These are phyloP conservation scores for Sugiyamaella boreocaroliniensis DNA, from an alignment of 805 yeast species.

Conservation along the genomic window DNA sequence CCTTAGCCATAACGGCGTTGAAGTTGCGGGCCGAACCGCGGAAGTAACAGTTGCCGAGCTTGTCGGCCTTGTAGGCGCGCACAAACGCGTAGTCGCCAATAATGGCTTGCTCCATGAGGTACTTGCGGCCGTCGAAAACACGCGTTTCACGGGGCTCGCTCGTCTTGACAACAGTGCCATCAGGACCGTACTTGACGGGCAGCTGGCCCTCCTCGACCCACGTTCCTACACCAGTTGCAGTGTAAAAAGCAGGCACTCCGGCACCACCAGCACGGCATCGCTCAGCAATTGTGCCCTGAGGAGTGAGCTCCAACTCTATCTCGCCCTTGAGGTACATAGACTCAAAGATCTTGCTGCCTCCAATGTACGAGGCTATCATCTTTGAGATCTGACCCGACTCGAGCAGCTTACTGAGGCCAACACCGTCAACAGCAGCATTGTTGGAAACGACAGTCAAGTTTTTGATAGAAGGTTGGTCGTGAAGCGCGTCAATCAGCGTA, in stretches of 20 bases:
- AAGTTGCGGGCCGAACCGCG: conserved; percentile 40
- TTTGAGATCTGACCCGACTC: conserved; percentile 37
- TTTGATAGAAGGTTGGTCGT: conserved; percentile 26
- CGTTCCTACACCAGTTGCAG: conserved; percentile 43
- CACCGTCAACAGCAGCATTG: conserved; percentile 39
- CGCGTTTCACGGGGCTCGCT: conserved; percentile 35
- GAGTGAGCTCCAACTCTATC: conserved; percentile 38
- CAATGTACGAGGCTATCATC: conserved; percentile 39
- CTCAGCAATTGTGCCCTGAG: conserved; percentile 42
- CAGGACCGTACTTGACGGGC: conserved; percentile 34
- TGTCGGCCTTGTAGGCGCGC: conserved; percentile 39
- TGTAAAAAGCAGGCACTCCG: conserved; percentile 40
- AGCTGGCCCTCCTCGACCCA: conserved; percentile 41
- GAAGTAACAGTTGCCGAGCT: conserved; percentile 40
- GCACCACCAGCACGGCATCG: conserved; percentile 41
- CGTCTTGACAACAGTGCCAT: conserved; percentile 32
- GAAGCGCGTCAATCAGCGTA: conserved; percentile 34
- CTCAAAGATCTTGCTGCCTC: conserved; percentile 37
- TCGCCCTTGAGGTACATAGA: conserved; percentile 35
- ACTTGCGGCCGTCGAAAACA: conserved; percentile 35
- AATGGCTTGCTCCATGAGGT: conserved; percentile 36
- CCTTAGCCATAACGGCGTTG: conserved; percentile 38
- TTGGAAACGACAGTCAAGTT: conserved; percentile 40
- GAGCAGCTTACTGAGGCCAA: conserved; percentile 36
- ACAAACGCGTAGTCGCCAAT: conserved; percentile 38